A percentile compares a stretch with the other conserved stretches of the same genome.
phyloP scores from a whole-genome alignment of 2,329 filamentous ascomycete species.

The Mycosphaerelloides madeirae region DNA sequence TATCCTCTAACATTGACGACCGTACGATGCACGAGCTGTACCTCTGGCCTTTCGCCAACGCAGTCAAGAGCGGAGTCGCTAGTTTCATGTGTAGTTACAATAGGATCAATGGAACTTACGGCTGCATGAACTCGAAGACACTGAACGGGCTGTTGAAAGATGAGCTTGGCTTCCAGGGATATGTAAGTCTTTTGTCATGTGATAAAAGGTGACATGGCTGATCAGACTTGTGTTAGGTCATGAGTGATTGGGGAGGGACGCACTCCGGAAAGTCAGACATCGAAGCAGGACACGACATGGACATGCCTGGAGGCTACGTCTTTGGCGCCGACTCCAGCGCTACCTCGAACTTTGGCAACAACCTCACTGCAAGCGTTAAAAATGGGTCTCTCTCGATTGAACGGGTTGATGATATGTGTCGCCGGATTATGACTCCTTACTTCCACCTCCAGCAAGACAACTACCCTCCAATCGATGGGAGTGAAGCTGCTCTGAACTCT shows the following conservation, averaged over 20 bases:
- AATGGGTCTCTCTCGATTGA: slow-evolving; percentile 46
- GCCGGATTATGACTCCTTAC: slow-evolving; percentile 47
- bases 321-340: background rate
- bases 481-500: slow-evolving; percentile 18
- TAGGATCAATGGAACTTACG: slow-evolving; percentile 62
- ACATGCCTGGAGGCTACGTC: slow-evolving; percentile 50
- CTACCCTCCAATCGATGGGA: slow-evolving; percentile 37
- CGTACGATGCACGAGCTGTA: slow-evolving; percentile 61
- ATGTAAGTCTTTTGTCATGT: too few species aligned
- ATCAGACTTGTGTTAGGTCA: slow-evolving; percentile 37
- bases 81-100: slow-evolving; percentile 43
- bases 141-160: slow-evolving; percentile 67
- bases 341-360: slow-evolving; percentile 28
- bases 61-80: slow-evolving; percentile 26
- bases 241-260: slow-evolving; percentile 61
- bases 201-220: too few species aligned
- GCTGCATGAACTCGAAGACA: slow-evolving; percentile 58
- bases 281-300: slow-evolving; percentile 20
- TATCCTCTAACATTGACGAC: slow-evolving; percentile 41
- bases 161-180: slow-evolving; percentile 68
- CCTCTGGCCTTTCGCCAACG: slow-evolving; percentile 31
- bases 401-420: slow-evolving; percentile 58
- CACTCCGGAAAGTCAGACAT: slow-evolving; percentile 48
- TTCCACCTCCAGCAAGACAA: slow-evolving; percentile 51
- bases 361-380: slow-evolving; percentile 51